phyloP scores from a whole-genome alignment of 2,329 filamentous ascomycete genomes.

The Aspergillus caelatus region DNA sequence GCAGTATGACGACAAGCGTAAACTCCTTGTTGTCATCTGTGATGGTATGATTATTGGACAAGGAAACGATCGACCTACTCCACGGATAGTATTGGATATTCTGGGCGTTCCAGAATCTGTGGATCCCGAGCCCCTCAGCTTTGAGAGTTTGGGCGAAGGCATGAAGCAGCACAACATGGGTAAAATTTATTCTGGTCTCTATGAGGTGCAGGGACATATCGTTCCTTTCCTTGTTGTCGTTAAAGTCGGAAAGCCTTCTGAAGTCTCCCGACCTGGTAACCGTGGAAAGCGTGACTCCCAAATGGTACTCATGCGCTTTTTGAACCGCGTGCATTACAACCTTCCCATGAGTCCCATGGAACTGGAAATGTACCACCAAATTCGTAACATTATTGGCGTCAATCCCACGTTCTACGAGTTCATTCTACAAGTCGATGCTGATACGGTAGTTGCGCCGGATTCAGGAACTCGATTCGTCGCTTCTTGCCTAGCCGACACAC shows the following conservation, averaged over 20 bases:
- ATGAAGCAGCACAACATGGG: slow-evolving; percentile 99
- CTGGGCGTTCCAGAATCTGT: slow-evolving; percentile 90
- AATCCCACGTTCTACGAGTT: slow-evolving; percentile 99
- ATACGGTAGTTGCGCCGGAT: slow-evolving; percentile 89
- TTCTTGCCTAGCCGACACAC: slow-evolving; percentile 86
- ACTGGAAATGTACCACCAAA: slow-evolving; percentile 97
- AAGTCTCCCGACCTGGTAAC: slow-evolving; percentile 79
- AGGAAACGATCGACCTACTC: slow-evolving; percentile 94
- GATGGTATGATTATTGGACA: slow-evolving; percentile 99
- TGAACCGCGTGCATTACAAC: slow-evolving; percentile 98
- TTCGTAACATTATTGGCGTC: slow-evolving; percentile 97
- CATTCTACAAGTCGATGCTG: slow-evolving; percentile 93
- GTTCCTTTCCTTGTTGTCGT: slow-evolving; percentile 96
- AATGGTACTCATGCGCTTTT: slow-evolving; percentile 97
- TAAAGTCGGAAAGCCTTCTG: slow-evolving; percentile 87
- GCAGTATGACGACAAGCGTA: slow-evolving; percentile 98
- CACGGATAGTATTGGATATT: slow-evolving; percentile 95
- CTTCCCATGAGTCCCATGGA: slow-evolving; percentile 93
- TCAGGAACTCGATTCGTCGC: slow-evolving; percentile 91
- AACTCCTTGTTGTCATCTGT: slow-evolving; percentile 87
- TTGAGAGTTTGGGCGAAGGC: slow-evolving; percentile 93
- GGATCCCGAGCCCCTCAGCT: slow-evolving; percentile 93
- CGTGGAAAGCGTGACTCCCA: slow-evolving; percentile 99
- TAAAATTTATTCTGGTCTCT: slow-evolving; percentile 96
- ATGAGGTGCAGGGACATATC: slow-evolving; percentile 97